Evolutionary conservation across 441 rosid genomes (phyloP), one percentile per base, ranked within the genome.

Genomic region (Biscutella laevigata): DNA sequence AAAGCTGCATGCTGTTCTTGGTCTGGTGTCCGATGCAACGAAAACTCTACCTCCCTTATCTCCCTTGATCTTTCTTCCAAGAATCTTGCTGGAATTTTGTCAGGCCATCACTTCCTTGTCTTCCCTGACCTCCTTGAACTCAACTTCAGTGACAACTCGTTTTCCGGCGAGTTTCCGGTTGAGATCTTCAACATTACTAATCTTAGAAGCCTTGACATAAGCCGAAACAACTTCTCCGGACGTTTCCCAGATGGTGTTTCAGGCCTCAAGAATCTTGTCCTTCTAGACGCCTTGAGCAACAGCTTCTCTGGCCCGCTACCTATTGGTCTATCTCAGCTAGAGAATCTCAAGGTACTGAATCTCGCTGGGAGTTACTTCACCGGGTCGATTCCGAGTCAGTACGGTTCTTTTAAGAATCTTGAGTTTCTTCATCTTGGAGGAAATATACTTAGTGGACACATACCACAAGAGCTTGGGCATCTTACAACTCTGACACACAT

Each of bases 291-390:
- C 22, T 79, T 85, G 39, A 88, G 96, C 64, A 91, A 88, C 69
- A 88, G 94, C 84, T 88, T 91, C 72, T 73, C 86, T 1, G 96
- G 98, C 21, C 68, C 84, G 2, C 66, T 91, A 67, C 91, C 94
- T 0, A 61, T 62, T 53, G 84, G 75, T 47, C 40, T 79, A 49
- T 71, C 91, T 20, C 45, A 51, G 53, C 72, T 88, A 52, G 72
- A 79, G 21, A 25, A 61, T 59, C 89, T 91, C 26, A 58, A 79
- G 70, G 66, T 78, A 64, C 71, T 91, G n/a, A 91, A 91, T 62
- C 76, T 91, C 4, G 96, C 96, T 5, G 98, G 98, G 5, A 91
- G 96, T 44, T 91, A 85, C 80, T 91, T 91, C 69, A 72, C 61
- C 6, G 98, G 91, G 5, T 75, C 88, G 15, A 91, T 88, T 35